Evolutionary conservation across 345 rosid species (phyloP), one percentile per base, ranked within the genome.

Genomic region (Salix arbutifolia): DNA sequence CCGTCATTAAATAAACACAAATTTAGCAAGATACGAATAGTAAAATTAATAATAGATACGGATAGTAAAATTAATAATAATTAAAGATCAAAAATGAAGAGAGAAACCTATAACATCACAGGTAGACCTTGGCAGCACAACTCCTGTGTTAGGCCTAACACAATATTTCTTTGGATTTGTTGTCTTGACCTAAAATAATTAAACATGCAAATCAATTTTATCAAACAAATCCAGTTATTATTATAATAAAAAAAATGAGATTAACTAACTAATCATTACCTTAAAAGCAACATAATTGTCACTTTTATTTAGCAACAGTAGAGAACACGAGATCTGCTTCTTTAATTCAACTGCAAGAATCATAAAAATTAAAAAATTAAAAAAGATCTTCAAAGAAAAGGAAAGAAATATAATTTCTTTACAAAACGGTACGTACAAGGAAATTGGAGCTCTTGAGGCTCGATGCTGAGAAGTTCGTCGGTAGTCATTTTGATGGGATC

Each of bases 81-180:
- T 74, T 8, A 76, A 72, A 4, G 60, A 21, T 10, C 72, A 37
- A 76, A 21, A 3, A 25, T 19, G 26, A 74, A 65, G 46, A 40
- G 52, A 40, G 68, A 73, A 66, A 94, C 97, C 98, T 80, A 83
- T 74, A 60, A 91, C 94, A 84, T 91, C 91, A 72, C 93, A 88
- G 17, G 97, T 77, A 40, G 93, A 83, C 87, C 96, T 76, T 7
- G 98, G 98, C 79, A 73, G 80, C 52, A 94, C 91, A 73, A 91
- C 89, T 62, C 97, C 98, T 70, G 96, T 89, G 76, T 92, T 92
- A 35, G 97, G 98, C 80, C 94, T 87, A 31, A 92, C 92, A 48
- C 94, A 91, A 67, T 90, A 94, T 87, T 94, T 94, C 86, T 90
- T 94, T 6, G 98, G 98, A 85, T 92, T 94, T 67, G 98, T 94